phyloP scores from a whole-genome alignment of 495 filamentous ascomycete genomes.

The Chaetomium cochliodes region DNA sequence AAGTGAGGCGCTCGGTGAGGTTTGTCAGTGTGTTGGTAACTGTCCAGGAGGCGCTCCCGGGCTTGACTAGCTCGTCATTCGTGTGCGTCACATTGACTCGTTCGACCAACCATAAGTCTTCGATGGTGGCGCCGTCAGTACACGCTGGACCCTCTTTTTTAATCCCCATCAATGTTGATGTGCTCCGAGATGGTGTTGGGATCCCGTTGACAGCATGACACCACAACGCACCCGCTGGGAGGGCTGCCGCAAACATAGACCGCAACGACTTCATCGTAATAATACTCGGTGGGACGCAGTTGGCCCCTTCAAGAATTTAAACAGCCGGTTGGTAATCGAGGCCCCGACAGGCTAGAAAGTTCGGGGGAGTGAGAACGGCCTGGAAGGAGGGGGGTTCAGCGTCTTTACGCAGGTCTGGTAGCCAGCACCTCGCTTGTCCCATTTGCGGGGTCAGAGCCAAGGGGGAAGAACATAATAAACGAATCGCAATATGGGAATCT shows the following conservation, averaged over 20 bases:
- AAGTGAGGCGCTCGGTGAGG: slow-evolving; percentile 3
- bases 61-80: slow-evolving; percentile 4
- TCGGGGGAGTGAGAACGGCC: no score
- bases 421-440: neutral
- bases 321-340: no score
- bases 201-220: neutral
- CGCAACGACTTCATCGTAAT: neutral
- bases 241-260: neutral
- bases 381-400: no score
- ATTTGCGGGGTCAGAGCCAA: neutral
- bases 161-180: neutral
- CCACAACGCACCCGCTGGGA: neutral
- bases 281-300: neutral
- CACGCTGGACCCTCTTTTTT: neutral
- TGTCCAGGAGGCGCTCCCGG: slow-evolving; percentile 15
- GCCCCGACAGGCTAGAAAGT: no score
- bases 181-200: neutral
- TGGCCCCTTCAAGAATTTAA: no score
- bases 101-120: slow-evolving; percentile 13
- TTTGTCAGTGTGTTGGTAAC: slow-evolving; percentile 13
- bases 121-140: neutral
- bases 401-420: neutral
- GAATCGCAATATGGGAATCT: neutral
- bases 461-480: neutral
- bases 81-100: slow-evolving; percentile 11